Percentiles rank a stretch among this genome's conserved stretches.
Conservation (phyloP, 371 early-diverging fungal species). For the Chytridium lagenaria region DNA sequence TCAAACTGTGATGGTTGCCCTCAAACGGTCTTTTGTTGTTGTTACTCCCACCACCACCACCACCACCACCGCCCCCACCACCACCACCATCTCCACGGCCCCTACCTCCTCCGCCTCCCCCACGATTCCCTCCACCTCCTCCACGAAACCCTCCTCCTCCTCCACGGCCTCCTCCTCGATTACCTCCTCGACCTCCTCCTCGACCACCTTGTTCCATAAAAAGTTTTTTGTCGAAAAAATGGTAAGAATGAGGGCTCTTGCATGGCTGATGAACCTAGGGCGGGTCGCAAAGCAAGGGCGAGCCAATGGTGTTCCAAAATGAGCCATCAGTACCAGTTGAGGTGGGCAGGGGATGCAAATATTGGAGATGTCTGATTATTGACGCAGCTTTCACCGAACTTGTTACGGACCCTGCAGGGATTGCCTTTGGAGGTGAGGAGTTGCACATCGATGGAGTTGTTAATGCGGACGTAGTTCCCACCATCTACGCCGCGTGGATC, state of each 20-base stretch:
- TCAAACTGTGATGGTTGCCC: neutral
- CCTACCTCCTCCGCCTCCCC: neutral
- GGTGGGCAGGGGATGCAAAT: no score
- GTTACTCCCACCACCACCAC: neutral
- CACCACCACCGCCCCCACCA: neutral
- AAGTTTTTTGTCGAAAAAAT: neutral
- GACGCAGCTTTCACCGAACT: slow-evolving; percentile 19
- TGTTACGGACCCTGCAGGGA: slow-evolving; percentile 13
- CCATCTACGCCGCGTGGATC: neutral
- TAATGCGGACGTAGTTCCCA: neutral
- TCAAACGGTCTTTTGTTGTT: neutral
- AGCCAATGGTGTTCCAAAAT: slow-evolving; percentile 16
- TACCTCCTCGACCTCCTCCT: neutral
- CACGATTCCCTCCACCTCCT: no score
- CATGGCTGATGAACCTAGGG: no score
- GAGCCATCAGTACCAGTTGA: slow-evolving; percentile 6
- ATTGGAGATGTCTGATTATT: neutral
- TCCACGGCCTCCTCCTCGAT: no score
- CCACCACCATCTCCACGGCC: neutral
- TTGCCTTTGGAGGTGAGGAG: slow-evolving; percentile 14
- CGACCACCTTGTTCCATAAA: neutral
- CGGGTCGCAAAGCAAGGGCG: neutral
- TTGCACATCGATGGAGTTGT: neutral
- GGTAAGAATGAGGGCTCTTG: neutral
- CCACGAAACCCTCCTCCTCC: neutral